Conservation (phyloP, 78 protist genomes). For the Chrysochromulina parva region DNA sequence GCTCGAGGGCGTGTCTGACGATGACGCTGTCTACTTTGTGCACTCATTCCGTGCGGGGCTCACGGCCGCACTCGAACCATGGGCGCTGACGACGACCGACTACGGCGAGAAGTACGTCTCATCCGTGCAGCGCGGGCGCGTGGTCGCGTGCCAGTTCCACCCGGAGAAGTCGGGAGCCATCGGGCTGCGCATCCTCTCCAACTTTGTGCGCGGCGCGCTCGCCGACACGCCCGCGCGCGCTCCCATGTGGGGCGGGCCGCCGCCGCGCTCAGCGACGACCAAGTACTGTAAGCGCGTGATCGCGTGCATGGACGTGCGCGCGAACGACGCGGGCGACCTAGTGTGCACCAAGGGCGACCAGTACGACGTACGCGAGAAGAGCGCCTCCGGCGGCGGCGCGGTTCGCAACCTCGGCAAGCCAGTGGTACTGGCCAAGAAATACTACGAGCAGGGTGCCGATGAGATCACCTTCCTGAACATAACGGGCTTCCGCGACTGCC, state of each 20-base stretch:
- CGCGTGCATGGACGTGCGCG: constrained; percentile 78
- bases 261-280: neutral
- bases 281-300: constrained; percentile 32
- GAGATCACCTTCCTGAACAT: constrained; percentile 71
- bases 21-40: constrained; percentile 58
- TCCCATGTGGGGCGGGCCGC: neutral
- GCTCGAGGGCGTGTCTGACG: neutral
- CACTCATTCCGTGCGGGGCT: constrained; percentile 59
- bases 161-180: constrained; percentile 68
- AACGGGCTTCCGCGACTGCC: constrained; percentile 60
- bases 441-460: constrained; percentile 76
- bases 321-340: constrained; percentile 79
- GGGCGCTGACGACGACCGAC: constrained; percentile 6
- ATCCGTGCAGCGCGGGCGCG: constrained; percentile 37
- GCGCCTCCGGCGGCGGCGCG: neutral
- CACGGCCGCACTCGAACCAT: neutral
- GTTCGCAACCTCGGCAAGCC: constrained; percentile 84
- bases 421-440: constrained; percentile 58
- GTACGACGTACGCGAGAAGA: constrained; percentile 66
- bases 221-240: neutral
- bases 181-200: constrained; percentile 44
- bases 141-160: constrained; percentile 72
- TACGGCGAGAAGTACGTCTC: constrained; percentile 51
- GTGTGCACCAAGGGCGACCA: constrained; percentile 82
- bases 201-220: neutral